phyloP scores from a whole-genome alignment of 176 grass and related monocot species.

The Rhynchospora tenuis region DNA sequence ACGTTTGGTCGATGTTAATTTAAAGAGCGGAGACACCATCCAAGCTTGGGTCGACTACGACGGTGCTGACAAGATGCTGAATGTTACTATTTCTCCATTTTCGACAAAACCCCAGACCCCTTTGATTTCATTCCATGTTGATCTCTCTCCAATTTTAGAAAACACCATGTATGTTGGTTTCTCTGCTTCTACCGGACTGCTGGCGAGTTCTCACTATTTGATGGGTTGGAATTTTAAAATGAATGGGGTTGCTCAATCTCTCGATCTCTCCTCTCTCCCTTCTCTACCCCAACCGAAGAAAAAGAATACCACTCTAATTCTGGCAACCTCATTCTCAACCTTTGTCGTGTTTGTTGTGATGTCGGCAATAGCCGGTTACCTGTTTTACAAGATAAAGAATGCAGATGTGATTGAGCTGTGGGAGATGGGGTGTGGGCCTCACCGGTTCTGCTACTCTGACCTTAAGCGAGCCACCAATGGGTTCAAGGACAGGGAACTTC shows the following conservation, averaged over 20 bases:
- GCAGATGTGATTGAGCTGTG: constrained; percentile 69
- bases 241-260: constrained; percentile 31
- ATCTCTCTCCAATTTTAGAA: constrained; percentile 33
- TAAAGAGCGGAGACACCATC: constrained; percentile 55
- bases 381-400: constrained; percentile 46
- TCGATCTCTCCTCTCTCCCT: constrained; percentile 52
- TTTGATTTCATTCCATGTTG: constrained; percentile 50
- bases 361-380: constrained; percentile 19
- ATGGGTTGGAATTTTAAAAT: constrained; percentile 74
- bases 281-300: constrained; percentile 29
- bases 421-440: constrained; percentile 74
- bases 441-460: constrained; percentile 60
- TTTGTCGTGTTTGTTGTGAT: constrained; percentile 36
- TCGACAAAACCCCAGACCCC: constrained; percentile 41
- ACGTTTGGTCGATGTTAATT: constrained; percentile 30
- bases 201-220: constrained; percentile 91
- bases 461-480: constrained; percentile 60
- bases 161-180: constrained; percentile 82
- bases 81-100: constrained; percentile 32
- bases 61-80: constrained; percentile 31
- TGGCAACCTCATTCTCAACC: constrained; percentile 38
- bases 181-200: constrained; percentile 76
- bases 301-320: constrained; percentile 28
- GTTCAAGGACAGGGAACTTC: constrained; percentile 63
- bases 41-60: constrained; percentile 83